Base-by-base conservation (phyloP, 2,329 filamentous ascomycete genomes). In the Alternaria solani region DNA sequence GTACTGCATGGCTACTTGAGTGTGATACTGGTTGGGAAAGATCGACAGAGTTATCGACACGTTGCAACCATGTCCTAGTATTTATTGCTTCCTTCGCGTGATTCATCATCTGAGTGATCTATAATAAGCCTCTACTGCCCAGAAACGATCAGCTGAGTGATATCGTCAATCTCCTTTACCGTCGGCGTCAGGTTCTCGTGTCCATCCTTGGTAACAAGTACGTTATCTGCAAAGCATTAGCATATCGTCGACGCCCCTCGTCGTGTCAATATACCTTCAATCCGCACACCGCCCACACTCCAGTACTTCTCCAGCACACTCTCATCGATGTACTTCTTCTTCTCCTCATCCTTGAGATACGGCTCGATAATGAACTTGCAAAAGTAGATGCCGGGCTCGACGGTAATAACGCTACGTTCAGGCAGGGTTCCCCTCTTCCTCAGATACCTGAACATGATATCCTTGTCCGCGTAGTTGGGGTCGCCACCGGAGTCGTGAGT, bases 301-400 rank as follows among this genome's bases (percentile, higher is more conserved):
- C 91, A 94, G 76, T 91, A 94, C 63, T 81, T 82, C 61, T 89
- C 87, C 49, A 95, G 79, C 5, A 89, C 84, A 5, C 83, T 81
- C 66, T 81, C 81, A 77, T 94, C 85, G 71, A 95, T 89, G 69
- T 86, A 91, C 59, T 84, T 83, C 39, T 83, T 81, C 73, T 90
- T 88, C 57, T 82, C 80, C 59, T 86, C 83, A 52, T 85, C 82
- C 68, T 90, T 83, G 73, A 91, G 86, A 74, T 88, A 89, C 20
- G 87, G 86, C 79, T 92, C 86, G 61, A 94, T 86, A 64, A 91
- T 93, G 55, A 88, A 89, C 36, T 85, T 84, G 75, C 89, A 90
- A 79, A 94, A 94, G 78, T 94, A 94, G 39, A 89, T 89, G 20
- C 95, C 95, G 12, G 95, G 95, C 82, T 99, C 95, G 39, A 98